Evolutionary conservation across 73 alveolate species (phyloP).

Genomic region (Paramecium biaurelia): DNA sequence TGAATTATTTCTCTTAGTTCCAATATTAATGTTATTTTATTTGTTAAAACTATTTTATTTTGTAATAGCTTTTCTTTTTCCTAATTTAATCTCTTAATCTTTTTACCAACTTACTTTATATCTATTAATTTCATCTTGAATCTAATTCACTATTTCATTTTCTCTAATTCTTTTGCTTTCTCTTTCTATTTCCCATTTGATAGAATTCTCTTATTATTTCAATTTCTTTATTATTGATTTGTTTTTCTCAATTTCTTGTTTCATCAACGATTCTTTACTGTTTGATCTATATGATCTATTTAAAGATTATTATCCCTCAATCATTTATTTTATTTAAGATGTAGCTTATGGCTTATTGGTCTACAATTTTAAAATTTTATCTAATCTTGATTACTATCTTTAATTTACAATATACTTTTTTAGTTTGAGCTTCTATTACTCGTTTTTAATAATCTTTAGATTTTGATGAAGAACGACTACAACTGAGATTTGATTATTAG

Average conservation of each 20-base stretch:
- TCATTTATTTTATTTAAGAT: neutral
- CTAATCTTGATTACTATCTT: constrained; percentile 26
- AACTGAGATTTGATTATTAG: neutral
- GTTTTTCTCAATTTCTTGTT: neutral
- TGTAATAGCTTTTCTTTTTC: neutral
- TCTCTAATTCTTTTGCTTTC: neutral
- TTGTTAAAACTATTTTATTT: neutral
- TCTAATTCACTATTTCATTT: neutral
- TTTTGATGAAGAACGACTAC: neutral
- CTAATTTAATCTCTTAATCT: neutral
- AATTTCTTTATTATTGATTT: neutral
- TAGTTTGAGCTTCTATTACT: neutral
- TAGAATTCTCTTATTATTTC: neutral
- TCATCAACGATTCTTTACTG: constrained; percentile 1
- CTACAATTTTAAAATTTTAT: neutral
- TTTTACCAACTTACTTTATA: neutral
- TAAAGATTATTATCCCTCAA: neutral
- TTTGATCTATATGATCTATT: constrained; percentile 12
- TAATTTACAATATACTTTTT: neutral
- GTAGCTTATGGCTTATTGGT: neutral
- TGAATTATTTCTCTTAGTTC: neutral
- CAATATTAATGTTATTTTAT: neutral
- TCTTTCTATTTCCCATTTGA: constrained; percentile 28
- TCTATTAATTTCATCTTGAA: constrained; percentile 6
- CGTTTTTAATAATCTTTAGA: neutral